Evolutionary conservation across 805 yeast genomes (phyloP), one percentile per base, ranked within the genome.

Genomic region (Pichia phayaonensis): DNA sequence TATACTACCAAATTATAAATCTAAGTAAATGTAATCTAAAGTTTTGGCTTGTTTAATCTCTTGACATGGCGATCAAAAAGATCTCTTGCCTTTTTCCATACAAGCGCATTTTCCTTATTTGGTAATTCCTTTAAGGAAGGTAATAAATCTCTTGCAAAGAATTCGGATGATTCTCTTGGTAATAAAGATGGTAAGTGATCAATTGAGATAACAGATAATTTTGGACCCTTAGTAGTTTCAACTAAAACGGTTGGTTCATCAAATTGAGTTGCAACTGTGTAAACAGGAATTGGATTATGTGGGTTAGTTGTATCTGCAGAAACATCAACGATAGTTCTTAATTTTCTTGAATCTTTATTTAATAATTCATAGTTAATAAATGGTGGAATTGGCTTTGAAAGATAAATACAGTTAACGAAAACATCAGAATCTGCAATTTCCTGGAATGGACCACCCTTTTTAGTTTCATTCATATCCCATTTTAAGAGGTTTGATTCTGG

Each of bases 281-380:
- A 95, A 49, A 94, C 92, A 54, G 99, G 99, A 53, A 94, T 80
- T 51, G 99, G 99, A 73, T 94, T 94, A 75, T 90, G 92, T 54
- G 97, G 97, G 70, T 94, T 94, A 49, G 99, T 94, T 45, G 98
- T 94, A 72, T 94, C 99, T 50, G 99, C 99, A 47, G 96, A 87
- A 51, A 94, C 99, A 69, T 94, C 99, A 48, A 94, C 97, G 54
- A 94, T 89, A 18, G 95, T 88, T 69, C 92, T 81, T 65, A 94
- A 79, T 57, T 77, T 84, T 80, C 99, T 88, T 56, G 73, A 70
- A 42, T 73, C 70, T 52, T 65, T 68, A 71, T 86, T 86, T 66
- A 94, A 77, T 52, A 79, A 68, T 31, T 85, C 86, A 59, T 66
- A 69, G 70, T 84, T 80, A 64, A 89, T 76, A 67, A 94, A 94